phyloP scores from a whole-genome alignment of 2,329 filamentous ascomycete genomes.

The Aureobasidium mangrovei region DNA sequence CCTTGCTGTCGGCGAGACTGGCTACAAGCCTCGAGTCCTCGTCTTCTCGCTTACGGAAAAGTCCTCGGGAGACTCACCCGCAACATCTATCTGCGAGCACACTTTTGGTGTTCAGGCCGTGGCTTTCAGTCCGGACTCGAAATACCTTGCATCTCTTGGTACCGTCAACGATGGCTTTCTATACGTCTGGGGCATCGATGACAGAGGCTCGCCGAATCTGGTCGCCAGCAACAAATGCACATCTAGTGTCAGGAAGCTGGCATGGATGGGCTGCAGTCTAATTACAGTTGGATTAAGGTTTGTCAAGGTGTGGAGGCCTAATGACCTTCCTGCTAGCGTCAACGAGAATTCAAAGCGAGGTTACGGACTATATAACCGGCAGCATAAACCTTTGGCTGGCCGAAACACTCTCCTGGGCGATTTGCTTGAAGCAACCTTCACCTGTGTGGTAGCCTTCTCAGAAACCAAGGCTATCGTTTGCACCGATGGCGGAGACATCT shows the following conservation, averaged over 20 bases:
- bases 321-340: constrained; percentile 36
- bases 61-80: constrained; percentile 66
- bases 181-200: constrained; percentile 80
- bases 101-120: constrained; percentile 80
- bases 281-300: constrained; percentile 85
- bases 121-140: constrained; percentile 80
- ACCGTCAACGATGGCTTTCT: constrained; percentile 87
- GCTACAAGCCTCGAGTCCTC: constrained; percentile 82
- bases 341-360: constrained; percentile 15
- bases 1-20: constrained; percentile 87
- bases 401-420: constrained; percentile 72
- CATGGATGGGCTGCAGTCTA: constrained; percentile 78
- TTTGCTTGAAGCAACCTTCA: constrained; percentile 77
- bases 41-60: constrained; percentile 77
- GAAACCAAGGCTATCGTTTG: constrained; percentile 71
- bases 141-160: constrained; percentile 80
- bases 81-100: constrained; percentile 83
- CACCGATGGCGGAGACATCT: constrained; percentile 83
- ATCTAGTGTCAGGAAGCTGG: constrained; percentile 73
- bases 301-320: constrained; percentile 85
- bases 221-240: constrained; percentile 90
- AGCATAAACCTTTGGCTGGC: constrained; percentile 65
- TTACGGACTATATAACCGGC: constrained; percentile 22
- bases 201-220: constrained; percentile 67
- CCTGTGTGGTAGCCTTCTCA: constrained; percentile 63